Base-by-base conservation (phyloP, 2,329 filamentous ascomycete genomes). In the Fusarium palustre region DNA sequence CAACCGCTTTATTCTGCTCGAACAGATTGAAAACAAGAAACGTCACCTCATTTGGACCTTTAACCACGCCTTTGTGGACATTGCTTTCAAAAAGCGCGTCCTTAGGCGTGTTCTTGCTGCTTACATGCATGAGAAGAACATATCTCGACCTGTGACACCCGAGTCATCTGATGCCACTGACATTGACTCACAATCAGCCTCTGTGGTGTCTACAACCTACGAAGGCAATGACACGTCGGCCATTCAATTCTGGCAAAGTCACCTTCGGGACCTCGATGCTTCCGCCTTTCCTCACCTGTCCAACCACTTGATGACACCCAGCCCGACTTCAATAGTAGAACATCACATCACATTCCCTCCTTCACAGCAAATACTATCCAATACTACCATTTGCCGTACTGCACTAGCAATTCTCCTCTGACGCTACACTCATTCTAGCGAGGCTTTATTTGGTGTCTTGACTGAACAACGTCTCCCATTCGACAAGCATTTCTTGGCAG, bases 1-100 rank as follows among this genome's bases (percentile, higher is more conserved):
- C 20, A 63, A 63, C 11, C 30, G 59, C 25, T 60, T 63, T 8
- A 47, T 48, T 43, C 55, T 63, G 18, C 34, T 63, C 2, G 42
- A 63, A 1, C 30, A 63, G 5, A 30, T 24, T 1, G 2, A 28
- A n/a, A 18, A 15, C 3, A 55, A 42, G 11, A 24, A 48, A 18
- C 31, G 16, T 10, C 13, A 48, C 3, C 47, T 63, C n/a, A 28
- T 63, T 9, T 63, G 59, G 59, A 63, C 59, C 0, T 63, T 60
- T 2, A 55, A 48, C 15, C 42, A 60, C 28, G 55, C 36, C 2
- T 20, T 63, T 1, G 55, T 63, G 7, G 36, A 55, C 10, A 33
- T 4, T 0, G 2, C 2, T 0, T 63, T 60, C 3, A 55, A 63
- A 9, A 15, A 45, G 24, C 55, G 30, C 1, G 48, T 63, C 4